Evolutionary conservation across 495 filamentous ascomycete species (phyloP), one percentile per base, ranked within the genome.

Genomic region (Xylaria flabelliformis): DNA sequence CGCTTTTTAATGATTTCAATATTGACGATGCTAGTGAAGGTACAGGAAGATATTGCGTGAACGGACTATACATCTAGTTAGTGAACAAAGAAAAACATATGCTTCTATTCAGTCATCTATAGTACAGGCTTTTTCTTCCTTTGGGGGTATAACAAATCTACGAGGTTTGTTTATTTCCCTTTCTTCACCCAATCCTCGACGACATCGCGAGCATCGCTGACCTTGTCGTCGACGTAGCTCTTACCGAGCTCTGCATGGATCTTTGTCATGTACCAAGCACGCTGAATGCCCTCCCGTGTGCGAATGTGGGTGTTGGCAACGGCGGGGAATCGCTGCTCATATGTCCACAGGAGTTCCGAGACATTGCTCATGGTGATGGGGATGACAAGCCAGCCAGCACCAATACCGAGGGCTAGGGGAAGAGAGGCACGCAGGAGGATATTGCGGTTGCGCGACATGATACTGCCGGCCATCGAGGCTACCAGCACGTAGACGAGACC

Each of bases 181-280:
- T 97, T 95, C 83, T 89, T 92, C 48, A 99, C 92, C 92, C 95
- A 92, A 46, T 89, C 90, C 85, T 98, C 94, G 50, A 97, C 80
- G 73, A 85, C 86, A 83, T 93, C 91, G 74, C 94, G 87, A 62
- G 86, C 89, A 29, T 90, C 87, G 62, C 82, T 85, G 64, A 97
- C 92, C 81, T 90, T 92, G 69, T 94, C 91, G 76, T 95, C 90
- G 77, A 94, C 88, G 86, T 91, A 93, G 72, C 82, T 85, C 75
- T 90, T 86, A 34, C 87, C 89, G 80, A 93, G 87, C 56, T 89
- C 85, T 26, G 88, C 87, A 81, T 94, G 93, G 73, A 92, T 88
- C 78, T 89, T 86, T 19, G 89, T 90, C 70, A 92, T 91, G 74
- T 85, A 81, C 85, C 88, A 89, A 55, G 91, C 90, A 81, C 91